Evolutionary conservation across 805 yeast genomes (phyloP), one percentile per base, ranked within the genome.

Genomic region (Millerozyma miso): DNA sequence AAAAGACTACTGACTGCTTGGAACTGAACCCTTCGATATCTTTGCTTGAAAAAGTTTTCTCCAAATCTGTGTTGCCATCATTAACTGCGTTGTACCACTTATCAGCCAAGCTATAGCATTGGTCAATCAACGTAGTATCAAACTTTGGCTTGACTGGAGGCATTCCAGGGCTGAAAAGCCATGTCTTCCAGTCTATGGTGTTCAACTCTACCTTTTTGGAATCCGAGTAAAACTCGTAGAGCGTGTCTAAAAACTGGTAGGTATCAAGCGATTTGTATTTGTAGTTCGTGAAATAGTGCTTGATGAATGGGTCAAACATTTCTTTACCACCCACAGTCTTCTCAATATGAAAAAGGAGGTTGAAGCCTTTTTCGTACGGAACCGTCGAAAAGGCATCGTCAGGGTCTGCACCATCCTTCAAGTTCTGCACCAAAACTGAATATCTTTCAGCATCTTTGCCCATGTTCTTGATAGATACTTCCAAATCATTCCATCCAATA

Each of bases 361-460:
- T 87, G 54, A 83, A 85, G 5, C 97, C 97, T 62, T 88, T 88
- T 60, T 89, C 97, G 63, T 89, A 89, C 2, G 96, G 96, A 37
- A 89, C 95, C 1, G 85, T 72, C 29, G 88, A 81, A 63, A 88
- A 89, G 0, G 95, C 83, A 54, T 88, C 96, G 63, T 89, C 97
- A 4, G 97, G 96, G 58, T 88, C 95, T 35, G 76, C 67, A 37
- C 79, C 74, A 54, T 77, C 81, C 55, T 83, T 74, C 54, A 88
- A 73, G 59, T 85, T 74, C 55, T 85, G 90, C 17, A 87, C 81
- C 52, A 89, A 74, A 38, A 77, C 73, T 26, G 85, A 69, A 67
- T 76, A 83, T 58, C 80, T 65, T 29, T 53, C 53, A 10, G 76
- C 75, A 13, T 65, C 53, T 13, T 71, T 71, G 23, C 84, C 83